Evolutionary conservation across 805 yeast species (phyloP).

Genomic region (Yamadazyma paraphyllophila): DNA sequence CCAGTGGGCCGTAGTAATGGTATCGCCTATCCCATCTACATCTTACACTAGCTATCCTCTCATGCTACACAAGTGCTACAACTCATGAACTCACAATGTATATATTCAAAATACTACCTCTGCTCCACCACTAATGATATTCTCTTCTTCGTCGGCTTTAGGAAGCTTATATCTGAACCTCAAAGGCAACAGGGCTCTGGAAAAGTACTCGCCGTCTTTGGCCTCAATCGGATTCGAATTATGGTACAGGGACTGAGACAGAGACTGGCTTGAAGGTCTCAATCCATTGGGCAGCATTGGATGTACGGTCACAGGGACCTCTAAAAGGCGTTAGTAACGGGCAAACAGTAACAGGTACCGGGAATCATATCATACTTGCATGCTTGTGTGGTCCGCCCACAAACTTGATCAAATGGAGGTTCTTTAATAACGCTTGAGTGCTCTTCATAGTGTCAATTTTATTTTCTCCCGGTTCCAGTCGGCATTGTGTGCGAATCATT

Average conservation of each 20-base stretch:
- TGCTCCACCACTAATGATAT: slow-evolving; percentile 84
- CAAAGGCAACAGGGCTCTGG: slow-evolving; percentile 66
- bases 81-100: no score
- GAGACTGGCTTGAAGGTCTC: slow-evolving; percentile 29
- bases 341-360: not conserved
- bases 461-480: slow-evolving; percentile 1
- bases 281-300: slow-evolving; percentile 45
- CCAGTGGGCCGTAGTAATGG: no score
- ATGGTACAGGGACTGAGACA: slow-evolving; percentile 9
- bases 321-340: slow-evolving; percentile 7
- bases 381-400: slow-evolving; percentile 74
- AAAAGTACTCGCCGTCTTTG: slow-evolving; percentile 41
- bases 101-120: slow-evolving; percentile 46
- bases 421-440: slow-evolving; percentile 33
- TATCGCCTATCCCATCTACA: no score
- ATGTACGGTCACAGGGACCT: slow-evolving; percentile 22
- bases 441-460: slow-evolving; percentile 28
- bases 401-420: slow-evolving; percentile 77
- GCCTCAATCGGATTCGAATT: slow-evolving; percentile 40
- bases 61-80: no score
- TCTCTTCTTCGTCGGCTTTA: slow-evolving; percentile 69
- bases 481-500: no score
- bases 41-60: no score
- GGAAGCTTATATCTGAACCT: slow-evolving; percentile 69
- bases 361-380: slow-evolving; percentile 38